Percentiles rank a stretch among this genome's conserved stretches.
Evolutionary conservation across 371 early-diverging fungal species (phyloP).

Genomic region (Mucor velutinosus): DNA sequence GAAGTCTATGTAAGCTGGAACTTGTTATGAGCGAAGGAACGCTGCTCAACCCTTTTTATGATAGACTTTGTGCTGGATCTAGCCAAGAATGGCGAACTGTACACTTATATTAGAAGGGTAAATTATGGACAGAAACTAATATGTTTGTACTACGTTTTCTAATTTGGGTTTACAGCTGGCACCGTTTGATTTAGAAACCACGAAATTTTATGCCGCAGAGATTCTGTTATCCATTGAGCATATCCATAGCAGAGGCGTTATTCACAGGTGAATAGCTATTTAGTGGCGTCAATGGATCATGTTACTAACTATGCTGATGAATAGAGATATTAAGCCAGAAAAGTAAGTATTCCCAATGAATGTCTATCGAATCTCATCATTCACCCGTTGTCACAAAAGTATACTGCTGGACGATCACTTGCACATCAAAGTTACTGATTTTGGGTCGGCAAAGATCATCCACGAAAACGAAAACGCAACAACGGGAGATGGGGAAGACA

Average conservation of each 20-base stretch:
- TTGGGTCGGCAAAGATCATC: slow-evolving; percentile 94
- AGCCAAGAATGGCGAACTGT: slow-evolving; percentile 89
- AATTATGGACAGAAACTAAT: not conserved
- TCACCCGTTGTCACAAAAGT: slow-evolving; percentile 29
- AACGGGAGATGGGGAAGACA: not conserved
- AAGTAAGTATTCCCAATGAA: slow-evolving; percentile 49
- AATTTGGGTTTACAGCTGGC: slow-evolving; percentile 53
- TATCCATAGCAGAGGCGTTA: slow-evolving; percentile 79
- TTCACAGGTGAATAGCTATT: slow-evolving; percentile 62
- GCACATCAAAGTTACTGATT: slow-evolving; percentile 96
- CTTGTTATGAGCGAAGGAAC: not conserved
- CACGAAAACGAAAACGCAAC: slow-evolving; percentile 19
- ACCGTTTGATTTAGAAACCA: slow-evolving; percentile 66
- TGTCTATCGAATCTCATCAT: not conserved
- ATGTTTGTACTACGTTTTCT: not conserved
- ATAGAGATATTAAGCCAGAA: slow-evolving; percentile 88
- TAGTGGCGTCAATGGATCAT: not conserved
- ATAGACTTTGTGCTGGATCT: slow-evolving; percentile 88
- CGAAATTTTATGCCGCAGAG: slow-evolving; percentile 88
- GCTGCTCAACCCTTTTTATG: not conserved
- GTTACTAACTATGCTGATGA: not conserved
- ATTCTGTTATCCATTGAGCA: slow-evolving; percentile 85
- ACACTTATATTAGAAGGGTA: slow-evolving; percentile 74
- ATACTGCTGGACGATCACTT: slow-evolving; percentile 81
- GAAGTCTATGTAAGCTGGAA: slow-evolving; percentile 73